Conservation (phyloP, 805 yeast genomes). For the Candida palmyrensis region DNA sequence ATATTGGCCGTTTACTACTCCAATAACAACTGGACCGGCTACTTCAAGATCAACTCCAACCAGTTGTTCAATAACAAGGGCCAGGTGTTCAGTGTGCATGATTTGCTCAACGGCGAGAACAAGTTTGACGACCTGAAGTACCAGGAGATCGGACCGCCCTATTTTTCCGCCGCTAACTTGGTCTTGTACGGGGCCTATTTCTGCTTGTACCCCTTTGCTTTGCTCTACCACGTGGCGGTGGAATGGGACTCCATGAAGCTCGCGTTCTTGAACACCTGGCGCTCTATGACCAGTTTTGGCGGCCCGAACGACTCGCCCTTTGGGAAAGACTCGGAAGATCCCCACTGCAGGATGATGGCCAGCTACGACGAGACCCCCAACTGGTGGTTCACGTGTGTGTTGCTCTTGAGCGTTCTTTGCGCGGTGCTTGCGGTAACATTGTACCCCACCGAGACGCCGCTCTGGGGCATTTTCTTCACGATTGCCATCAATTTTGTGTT, state of each 20-base stretch:
- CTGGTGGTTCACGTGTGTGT: slow-evolving; percentile 55
- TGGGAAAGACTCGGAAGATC: slow-evolving; percentile 37
- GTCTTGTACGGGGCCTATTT: slow-evolving; percentile 55
- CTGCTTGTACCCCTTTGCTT: slow-evolving; percentile 51
- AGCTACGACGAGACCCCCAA: slow-evolving; percentile 67
- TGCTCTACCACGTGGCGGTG: slow-evolving; percentile 42
- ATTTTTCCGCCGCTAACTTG: slow-evolving; percentile 57
- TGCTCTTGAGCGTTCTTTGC: slow-evolving; percentile 41
- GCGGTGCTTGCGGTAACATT: slow-evolving; percentile 40
- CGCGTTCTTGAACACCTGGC: slow-evolving; percentile 31
- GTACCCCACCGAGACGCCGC: slow-evolving; percentile 53
- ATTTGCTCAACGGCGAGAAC: slow-evolving; percentile 40
- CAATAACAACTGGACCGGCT: slow-evolving; percentile 46
- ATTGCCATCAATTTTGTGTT: slow-evolving; percentile 49
- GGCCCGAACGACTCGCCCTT: slow-evolving; percentile 17
- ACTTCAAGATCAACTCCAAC: slow-evolving; percentile 50
- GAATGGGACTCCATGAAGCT: slow-evolving; percentile 40
- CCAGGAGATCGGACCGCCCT: slow-evolving; percentile 58
- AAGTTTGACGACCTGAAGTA: slow-evolving; percentile 44
- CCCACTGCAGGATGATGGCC: slow-evolving; percentile 55
- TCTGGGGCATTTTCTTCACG: slow-evolving; percentile 59
- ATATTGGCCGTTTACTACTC: slow-evolving; percentile 36
- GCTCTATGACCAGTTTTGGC: slow-evolving; percentile 23
- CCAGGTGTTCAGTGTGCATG: slow-evolving; percentile 38
- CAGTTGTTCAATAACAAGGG: slow-evolving; percentile 50